Evolutionary conservation across 2,329 filamentous ascomycete genomes (phyloP).

Genomic region (Phoma sp.): DNA sequence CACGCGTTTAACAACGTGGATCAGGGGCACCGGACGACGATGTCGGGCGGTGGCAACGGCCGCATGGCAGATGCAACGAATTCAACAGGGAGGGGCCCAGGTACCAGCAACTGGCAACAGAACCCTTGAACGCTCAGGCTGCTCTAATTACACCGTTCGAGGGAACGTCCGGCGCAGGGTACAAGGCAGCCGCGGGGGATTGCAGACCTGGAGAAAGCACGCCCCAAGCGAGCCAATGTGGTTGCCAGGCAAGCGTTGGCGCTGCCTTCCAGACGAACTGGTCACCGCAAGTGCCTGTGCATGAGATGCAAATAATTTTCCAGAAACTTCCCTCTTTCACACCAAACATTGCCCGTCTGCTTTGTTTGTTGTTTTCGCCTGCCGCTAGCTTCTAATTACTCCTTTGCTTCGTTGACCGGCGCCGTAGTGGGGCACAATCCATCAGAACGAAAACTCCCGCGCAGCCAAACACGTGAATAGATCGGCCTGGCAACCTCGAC

Average conservation of each 20-base stretch:
- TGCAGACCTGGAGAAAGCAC: conserved; percentile 31
- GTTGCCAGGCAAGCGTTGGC: conserved; percentile 23
- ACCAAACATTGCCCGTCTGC: conserved; percentile 1
- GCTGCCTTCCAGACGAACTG: conserved; percentile 10
- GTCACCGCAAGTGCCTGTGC: conserved; percentile 8
- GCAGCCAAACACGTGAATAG: conserved; percentile 32
- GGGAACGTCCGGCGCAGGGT: conserved; percentile 14
- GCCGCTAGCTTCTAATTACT: conserved; percentile 16
- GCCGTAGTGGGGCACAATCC: conserved; percentile 42
- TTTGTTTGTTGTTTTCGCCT: conserved; percentile 25
- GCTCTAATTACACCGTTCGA: conserved; percentile 10
- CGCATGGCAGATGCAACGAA: neutral
- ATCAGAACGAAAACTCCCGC: conserved; percentile 47
- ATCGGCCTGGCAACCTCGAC: conserved; percentile 47
- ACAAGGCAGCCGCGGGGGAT: conserved; percentile 27
- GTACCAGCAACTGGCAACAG: neutral
- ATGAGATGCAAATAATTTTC: conserved; percentile 9
- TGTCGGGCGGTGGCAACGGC: neutral
- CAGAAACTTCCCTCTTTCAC: conserved; percentile 13
- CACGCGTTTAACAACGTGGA: conserved; percentile 11
- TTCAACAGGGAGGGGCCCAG: neutral
- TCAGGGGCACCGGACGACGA: conserved; percentile 12
- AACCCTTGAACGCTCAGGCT: neutral
- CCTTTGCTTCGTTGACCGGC: conserved; percentile 24
- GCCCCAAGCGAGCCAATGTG: conserved; percentile 37